These are phyloP conservation scores for Penicillium manginii DNA, from an alignment of 495 filamentous ascomycete genomes.

Conservation along the genomic window DNA sequence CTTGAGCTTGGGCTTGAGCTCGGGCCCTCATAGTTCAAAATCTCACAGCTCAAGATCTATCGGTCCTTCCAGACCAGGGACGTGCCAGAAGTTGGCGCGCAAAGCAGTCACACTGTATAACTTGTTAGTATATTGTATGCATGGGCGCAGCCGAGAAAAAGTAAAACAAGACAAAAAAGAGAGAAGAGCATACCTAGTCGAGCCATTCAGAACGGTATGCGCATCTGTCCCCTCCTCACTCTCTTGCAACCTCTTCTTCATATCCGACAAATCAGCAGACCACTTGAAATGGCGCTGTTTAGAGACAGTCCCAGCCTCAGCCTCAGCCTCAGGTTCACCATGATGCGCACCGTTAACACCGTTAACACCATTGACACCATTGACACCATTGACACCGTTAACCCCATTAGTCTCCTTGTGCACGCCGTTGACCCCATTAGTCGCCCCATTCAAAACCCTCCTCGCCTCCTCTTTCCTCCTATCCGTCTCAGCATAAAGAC, in stretches of 20 bases:
- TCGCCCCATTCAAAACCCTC: neutral
- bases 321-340: conserved; percentile 39
- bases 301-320: conserved; percentile 15
- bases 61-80: conserved; percentile 65
- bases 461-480: neutral
- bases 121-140: conserved; percentile 7
- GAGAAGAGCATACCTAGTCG: conserved; percentile 41
- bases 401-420: conserved; percentile 53
- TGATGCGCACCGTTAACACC: conserved; percentile 51
- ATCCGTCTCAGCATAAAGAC: conserved; percentile 70
- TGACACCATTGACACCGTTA: conserved; percentile 51
- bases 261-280: conserved; percentile 49
- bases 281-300: conserved; percentile 46
- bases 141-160: neutral
- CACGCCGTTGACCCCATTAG: conserved; percentile 17
- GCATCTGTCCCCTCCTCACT: conserved; percentile 84
- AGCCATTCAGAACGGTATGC: conserved; percentile 83
- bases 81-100: conserved; percentile 90
- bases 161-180: neutral
- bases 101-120: conserved; percentile 80
- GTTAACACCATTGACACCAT: conserved; percentile 59
- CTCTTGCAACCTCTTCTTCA: conserved; percentile 49
- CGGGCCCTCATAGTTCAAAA: no score
- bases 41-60: conserved; percentile 58
- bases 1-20: no score